A percentile compares a stretch with the other conserved stretches of the same genome.
These are phyloP conservation scores for Ceratobasidium sp. DNA, from an alignment of 1,284 basidiomycete genomes.

Conservation along the genomic window DNA sequence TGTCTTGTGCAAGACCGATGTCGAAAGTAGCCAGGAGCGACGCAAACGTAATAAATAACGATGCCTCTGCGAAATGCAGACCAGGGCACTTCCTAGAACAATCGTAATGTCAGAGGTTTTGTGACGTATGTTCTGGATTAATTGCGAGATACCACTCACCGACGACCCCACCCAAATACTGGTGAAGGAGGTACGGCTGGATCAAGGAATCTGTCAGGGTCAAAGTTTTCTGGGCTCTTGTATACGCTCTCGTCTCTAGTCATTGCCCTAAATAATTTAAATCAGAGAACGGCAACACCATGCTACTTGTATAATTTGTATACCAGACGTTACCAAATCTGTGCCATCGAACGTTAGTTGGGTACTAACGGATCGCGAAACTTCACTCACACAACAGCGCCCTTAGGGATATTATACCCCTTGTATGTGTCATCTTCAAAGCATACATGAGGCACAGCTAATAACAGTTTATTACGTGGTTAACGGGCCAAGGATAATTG, in stretches of 20 bases:
- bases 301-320: background rate
- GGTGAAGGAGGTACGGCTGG: slow-evolving; percentile 12
- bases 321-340: slow-evolving; percentile 42
- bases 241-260: slow-evolving; percentile 13
- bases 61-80: slow-evolving; percentile 23
- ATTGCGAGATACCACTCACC: slow-evolving; percentile 1
- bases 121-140: background rate
- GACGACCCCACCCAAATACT: slow-evolving; percentile 42
- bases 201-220: slow-evolving; percentile 35
- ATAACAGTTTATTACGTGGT: background rate
- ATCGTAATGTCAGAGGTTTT: background rate
- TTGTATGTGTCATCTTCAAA: slow-evolving; percentile 26
- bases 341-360: background rate
- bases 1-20: background rate
- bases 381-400: slow-evolving; percentile 26
- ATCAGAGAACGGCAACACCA: too few species aligned
- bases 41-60: slow-evolving; percentile 28
- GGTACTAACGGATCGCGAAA: background rate
- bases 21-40: slow-evolving; percentile 18
- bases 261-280: slow-evolving; percentile 14
- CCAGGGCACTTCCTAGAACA: slow-evolving; percentile 24
- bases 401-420: slow-evolving; percentile 22
- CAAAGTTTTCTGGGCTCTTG: slow-evolving; percentile 16
- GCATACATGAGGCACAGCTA: slow-evolving; percentile 28
- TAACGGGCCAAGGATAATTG: background rate